Base-by-base conservation (phyloP, 2,329 filamentous ascomycete genomes). In the Cladosporium sp. region DNA sequence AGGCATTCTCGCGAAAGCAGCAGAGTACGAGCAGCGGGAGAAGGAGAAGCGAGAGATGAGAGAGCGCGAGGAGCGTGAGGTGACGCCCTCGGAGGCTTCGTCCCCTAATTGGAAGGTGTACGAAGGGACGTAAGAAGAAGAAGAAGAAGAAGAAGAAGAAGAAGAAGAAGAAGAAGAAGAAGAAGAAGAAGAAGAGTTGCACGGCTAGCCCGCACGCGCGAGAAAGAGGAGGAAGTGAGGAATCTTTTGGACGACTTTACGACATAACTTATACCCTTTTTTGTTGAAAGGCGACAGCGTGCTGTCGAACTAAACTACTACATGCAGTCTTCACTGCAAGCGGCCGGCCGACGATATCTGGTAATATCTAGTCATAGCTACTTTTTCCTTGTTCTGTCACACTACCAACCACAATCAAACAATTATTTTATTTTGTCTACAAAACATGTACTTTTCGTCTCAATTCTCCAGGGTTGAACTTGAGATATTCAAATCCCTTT, bases 81-180 rank as follows among this genome's bases (percentile, higher is more conserved):
- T 58, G 26, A 54, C 63, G 30, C 63, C 56, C 26, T 21, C 25
- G 10, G 36, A 39, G 2, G 57, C 25, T 46, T 59, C 57, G 21
- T 59, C 63, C 5, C 63, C 63, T 53, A 65, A 65, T 46, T 65
- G 63, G 63, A 61, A 43, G 32, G 13, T 65, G 63, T 65, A 65
- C 30, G 63, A 65, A 46, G 63, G 63, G 39, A 65, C 63, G 14
- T 65, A 46, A 58, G n/a, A 21, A 3, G 10, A 23, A 23, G 16
- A 6, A 18, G 3, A 10, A 8, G 36, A 10, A 43, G n/a, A n/a
- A n/a, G n/a, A n/a, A n/a, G n/a, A n/a, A n/a, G n/a, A n/a, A n/a
- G n/a, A n/a, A n/a, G n/a, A n/a, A n/a, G n/a, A n/a, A n/a, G n/a
- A n/a, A n/a, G n/a, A n/a, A n/a, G n/a, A n/a, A n/a, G n/a, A n/a